A percentile compares a stretch with the other conserved stretches of the same genome.
Conservation (phyloP, 768 basidiomycete genomes). For the Holtermanniella nyarrowii region DNA sequence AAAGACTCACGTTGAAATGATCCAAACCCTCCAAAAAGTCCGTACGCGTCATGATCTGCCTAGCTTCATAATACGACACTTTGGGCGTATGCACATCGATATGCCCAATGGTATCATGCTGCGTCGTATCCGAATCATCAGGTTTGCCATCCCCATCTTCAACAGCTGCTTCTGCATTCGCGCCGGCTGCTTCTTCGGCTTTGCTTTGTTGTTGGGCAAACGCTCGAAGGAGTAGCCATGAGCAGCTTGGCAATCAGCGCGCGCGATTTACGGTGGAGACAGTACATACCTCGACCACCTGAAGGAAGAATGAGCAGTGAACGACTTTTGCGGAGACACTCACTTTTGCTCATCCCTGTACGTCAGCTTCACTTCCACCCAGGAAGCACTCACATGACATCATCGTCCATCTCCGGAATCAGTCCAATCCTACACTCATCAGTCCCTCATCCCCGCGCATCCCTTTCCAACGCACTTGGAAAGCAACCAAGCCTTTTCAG, state of each 20-base stretch:
- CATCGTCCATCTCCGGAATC: constrained; percentile 62
- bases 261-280: not conserved
- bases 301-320: not conserved
- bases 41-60: constrained; percentile 71
- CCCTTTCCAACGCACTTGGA: constrained; percentile 45
- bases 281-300: constrained; percentile 14
- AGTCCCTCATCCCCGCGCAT: not conserved
- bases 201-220: constrained; percentile 48
- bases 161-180: not conserved
- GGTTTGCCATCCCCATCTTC: constrained; percentile 36
- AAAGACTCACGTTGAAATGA: constrained; percentile 43
- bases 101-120: not conserved
- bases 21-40: constrained; percentile 60
- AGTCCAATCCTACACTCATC: constrained; percentile 49
- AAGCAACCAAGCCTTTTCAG: constrained; percentile 69
- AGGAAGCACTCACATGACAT: constrained; percentile 31
- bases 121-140: constrained; percentile 2
- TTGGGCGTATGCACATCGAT: constrained; percentile 13
- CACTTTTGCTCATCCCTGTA: constrained; percentile 69
- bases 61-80: constrained; percentile 52
- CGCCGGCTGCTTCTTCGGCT: constrained; percentile 1
- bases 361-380: constrained; percentile 44
- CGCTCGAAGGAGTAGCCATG: constrained; percentile 65
- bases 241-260: constrained; percentile 55
- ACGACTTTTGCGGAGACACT: constrained; percentile 33